These are phyloP conservation scores for Tolypocladium tundrense DNA, from an alignment of 2,329 filamentous ascomycete genomes.

Conservation along the genomic window DNA sequence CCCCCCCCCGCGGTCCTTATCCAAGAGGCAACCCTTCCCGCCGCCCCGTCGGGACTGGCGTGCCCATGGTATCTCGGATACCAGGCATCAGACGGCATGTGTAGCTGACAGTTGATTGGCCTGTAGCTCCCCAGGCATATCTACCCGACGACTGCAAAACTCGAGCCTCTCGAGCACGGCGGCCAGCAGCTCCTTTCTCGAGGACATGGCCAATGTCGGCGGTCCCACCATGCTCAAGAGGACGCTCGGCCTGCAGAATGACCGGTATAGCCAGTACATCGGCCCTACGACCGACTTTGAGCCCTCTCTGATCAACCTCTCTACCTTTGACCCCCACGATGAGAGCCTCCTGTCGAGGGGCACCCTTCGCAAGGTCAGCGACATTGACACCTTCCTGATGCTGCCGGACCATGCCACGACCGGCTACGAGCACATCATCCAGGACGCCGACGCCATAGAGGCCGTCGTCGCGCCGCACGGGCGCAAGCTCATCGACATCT, in stretches of 20 bases:
- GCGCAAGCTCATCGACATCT: conserved; percentile 66
- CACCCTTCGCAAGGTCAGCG: conserved; percentile 64
- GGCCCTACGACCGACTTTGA: conserved; percentile 77
- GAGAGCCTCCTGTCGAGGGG: conserved; percentile 64
- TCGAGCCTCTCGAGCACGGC: conserved; percentile 52
- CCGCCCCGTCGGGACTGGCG: background rate
- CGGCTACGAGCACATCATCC: conserved; percentile 58
- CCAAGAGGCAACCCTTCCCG: background rate
- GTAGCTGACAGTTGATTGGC: conserved; percentile 5
- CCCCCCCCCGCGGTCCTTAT: background rate
- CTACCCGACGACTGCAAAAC: conserved; percentile 40
- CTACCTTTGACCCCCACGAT: conserved; percentile 69
- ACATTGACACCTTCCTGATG: conserved; percentile 70
- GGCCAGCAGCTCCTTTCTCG: conserved; percentile 52
- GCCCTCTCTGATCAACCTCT: conserved; percentile 71
- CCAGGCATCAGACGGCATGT: background rate
- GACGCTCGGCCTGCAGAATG: conserved; percentile 65
- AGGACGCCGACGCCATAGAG: conserved; percentile 65
- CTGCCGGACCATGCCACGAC: conserved; percentile 64
- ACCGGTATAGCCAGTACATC: conserved; percentile 75
- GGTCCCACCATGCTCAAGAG: conserved; percentile 56
- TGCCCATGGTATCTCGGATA: background rate
- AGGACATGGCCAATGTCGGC: conserved; percentile 62
- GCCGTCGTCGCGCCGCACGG: conserved; percentile 66
- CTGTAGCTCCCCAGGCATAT: conserved; percentile 44